Percentiles rank a stretch among this genome's conserved stretches.
Conservation (phyloP, 768 basidiomycete genomes). For the Peribolospora baueri region DNA sequence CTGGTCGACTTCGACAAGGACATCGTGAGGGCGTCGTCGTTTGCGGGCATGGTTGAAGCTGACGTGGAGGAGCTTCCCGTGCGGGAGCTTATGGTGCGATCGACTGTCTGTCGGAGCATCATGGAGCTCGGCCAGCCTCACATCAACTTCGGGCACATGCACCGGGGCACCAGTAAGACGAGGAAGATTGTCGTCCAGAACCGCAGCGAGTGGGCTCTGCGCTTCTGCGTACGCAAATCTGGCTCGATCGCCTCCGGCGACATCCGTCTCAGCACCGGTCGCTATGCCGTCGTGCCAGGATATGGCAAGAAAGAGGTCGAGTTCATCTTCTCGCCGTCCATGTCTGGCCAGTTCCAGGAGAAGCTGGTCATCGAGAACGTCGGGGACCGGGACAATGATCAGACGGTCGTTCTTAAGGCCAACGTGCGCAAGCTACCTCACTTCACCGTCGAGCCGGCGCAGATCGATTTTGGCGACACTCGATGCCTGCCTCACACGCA, state of each 20-base stretch:
- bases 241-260: constrained; percentile 18
- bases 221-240: constrained; percentile 17
- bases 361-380: constrained; percentile 17
- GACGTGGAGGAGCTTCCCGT: constrained; percentile 12
- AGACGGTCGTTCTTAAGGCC: constrained; percentile 18
- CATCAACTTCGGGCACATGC: constrained; percentile 18
- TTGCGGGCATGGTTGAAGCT: no score
- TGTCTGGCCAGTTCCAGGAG: constrained; percentile 17
- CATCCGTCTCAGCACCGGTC: constrained; percentile 17
- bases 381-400: constrained; percentile 14
- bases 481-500: background rate
- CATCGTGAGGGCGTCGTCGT: background rate
- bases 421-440: constrained; percentile 15
- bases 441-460: constrained; percentile 13
- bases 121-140: constrained; percentile 18
- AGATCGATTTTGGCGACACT: constrained; percentile 12
- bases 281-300: constrained; percentile 17
- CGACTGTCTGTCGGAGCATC: constrained; percentile 13
- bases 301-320: constrained; percentile 17
- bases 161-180: constrained; percentile 16
- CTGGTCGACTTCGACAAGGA: constrained; percentile 15
- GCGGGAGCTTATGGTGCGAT: constrained; percentile 16
- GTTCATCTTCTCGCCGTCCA: constrained; percentile 16
- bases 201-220: constrained; percentile 16
- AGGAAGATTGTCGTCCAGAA: constrained; percentile 19